Conservation (phyloP, 2,329 filamentous ascomycete species). For the Emergomyces orientalis region DNA sequence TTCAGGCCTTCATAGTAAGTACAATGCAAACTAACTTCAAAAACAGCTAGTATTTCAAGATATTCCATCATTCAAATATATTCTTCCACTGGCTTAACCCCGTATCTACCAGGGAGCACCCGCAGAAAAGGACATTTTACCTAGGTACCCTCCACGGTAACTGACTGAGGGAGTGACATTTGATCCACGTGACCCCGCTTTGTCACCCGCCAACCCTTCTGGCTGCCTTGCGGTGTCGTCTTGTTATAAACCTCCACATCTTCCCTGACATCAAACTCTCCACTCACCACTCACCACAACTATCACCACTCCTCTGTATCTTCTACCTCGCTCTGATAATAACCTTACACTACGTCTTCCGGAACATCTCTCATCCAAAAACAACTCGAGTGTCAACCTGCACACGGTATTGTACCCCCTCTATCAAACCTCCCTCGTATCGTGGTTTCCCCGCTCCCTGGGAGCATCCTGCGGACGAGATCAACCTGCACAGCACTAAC, state of each 20-base stretch:
- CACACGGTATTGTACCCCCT: background rate
- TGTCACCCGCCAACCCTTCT: background rate
- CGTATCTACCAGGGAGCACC: no score
- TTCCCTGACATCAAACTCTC: background rate
- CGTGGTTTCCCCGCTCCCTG: background rate
- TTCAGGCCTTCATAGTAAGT: no score
- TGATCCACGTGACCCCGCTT: background rate
- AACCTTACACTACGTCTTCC: background rate
- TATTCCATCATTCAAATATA: no score
- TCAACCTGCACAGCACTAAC: background rate
- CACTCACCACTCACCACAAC: background rate
- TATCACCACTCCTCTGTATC: background rate
- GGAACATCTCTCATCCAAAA: background rate
- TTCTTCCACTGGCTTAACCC: no score
- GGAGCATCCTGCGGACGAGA: background rate
- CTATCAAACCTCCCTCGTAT: background rate
- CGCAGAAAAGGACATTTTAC: no score
- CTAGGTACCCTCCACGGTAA: background rate
- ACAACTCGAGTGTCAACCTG: background rate
- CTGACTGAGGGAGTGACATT: background rate
- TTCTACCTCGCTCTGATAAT: background rate
- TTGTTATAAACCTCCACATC: background rate
- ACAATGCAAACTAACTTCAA: no score
- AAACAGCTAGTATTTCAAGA: no score
- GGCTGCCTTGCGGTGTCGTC: background rate